Base-by-base conservation (phyloP, 176 grass and related monocot species). In the Triticum monococcum region DNA sequence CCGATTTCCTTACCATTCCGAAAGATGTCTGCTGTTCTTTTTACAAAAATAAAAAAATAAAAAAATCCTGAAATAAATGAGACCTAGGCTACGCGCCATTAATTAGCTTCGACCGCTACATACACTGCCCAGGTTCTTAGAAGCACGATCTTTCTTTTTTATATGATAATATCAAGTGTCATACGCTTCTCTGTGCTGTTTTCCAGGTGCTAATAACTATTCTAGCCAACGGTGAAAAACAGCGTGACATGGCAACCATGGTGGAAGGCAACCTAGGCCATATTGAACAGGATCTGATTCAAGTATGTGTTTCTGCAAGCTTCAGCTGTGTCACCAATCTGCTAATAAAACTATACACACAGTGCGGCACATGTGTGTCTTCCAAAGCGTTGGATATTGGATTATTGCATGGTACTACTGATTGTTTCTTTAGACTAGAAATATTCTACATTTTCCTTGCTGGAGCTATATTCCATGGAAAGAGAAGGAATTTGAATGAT, bases 201-300 rank as follows among this genome's bases (percentile, higher is more conserved):
- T 4, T 86, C 54, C 83, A 94, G 92, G 92, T 83, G 75, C 78
- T 94, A 74, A 73, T 75, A 87, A 89, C 75, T 76, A 86, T 94
- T 74, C 84, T 94, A 88, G 79, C 78, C 12, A 92, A 75, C 64
- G 92, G 90, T 82, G 88, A 89, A 89, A 94, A 94, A 76, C 87
- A 92, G 57, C 83, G 88, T 82, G 84, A 79, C 9, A 64, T 78
- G 72, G 90, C 88, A 48, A 85, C 63, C 66, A 69, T 86, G 69
- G 87, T 92, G 64, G 92, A 94, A 76, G 83, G 86, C 57, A 77
- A 83, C 69, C 62, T 90, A 41, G 87, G 90, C 46, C 70, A 83
- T 73, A 82, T 41, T 71, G 92, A 94, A 88, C 72, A 86, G 45
- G 71, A 64, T 82, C 86, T 92, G n/a, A 92, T 94, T 88, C 35